Conservation (phyloP, 2,329 filamentous ascomycete genomes). For the Penicillium sp. region DNA sequence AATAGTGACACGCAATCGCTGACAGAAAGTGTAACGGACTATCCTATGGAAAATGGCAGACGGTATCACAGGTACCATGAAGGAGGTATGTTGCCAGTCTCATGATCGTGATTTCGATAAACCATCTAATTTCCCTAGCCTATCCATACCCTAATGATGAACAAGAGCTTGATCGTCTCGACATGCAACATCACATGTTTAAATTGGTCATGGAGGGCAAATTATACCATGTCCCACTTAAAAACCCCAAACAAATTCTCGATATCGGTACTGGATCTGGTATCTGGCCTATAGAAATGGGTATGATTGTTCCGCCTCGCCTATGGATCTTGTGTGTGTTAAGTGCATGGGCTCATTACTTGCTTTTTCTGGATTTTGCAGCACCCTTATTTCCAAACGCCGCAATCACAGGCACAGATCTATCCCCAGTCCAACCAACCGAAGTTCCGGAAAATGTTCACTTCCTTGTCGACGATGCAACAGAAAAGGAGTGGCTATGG, state of each 20-base stretch:
- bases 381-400: slow-evolving; percentile 60
- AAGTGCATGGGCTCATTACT: slow-evolving; percentile 20
- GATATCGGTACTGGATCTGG: slow-evolving; percentile 68
- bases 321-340: slow-evolving; percentile 12
- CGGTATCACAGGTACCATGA: slow-evolving; percentile 54
- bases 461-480: slow-evolving; percentile 74
- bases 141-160: slow-evolving; percentile 61
- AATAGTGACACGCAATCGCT: slow-evolving; percentile 50
- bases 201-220: slow-evolving; percentile 53
- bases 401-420: slow-evolving; percentile 67
- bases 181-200: slow-evolving; percentile 63
- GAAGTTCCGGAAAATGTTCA: slow-evolving; percentile 74
- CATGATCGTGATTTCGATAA: neutral
- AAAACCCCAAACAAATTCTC: slow-evolving; percentile 56
- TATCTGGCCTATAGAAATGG: slow-evolving; percentile 73
- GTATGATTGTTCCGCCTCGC: slow-evolving; percentile 36
- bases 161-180: slow-evolving; percentile 61
- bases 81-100: slow-evolving; percentile 42
- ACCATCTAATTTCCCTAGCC: slow-evolving; percentile 36
- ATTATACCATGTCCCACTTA: slow-evolving; percentile 56
- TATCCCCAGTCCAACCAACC: slow-evolving; percentile 70
- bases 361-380: slow-evolving; percentile 28
- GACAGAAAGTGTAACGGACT: slow-evolving; percentile 52
- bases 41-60: slow-evolving; percentile 51
- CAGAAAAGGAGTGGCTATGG: slow-evolving; percentile 66